Conservation (phyloP, 208 protist species). For the Vickermania spadyakhi region DNA sequence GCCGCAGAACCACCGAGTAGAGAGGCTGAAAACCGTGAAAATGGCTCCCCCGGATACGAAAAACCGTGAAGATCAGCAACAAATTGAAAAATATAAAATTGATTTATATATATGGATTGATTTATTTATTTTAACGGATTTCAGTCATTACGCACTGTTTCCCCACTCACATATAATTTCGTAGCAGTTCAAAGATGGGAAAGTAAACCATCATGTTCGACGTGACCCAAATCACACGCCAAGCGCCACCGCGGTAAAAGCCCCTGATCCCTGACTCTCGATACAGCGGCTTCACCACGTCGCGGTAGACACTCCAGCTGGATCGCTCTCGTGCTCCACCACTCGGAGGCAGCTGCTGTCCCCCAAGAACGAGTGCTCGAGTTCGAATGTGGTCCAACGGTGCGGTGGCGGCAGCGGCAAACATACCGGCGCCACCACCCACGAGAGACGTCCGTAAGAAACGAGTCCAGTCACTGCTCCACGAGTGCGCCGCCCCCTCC, state of each 20-base stretch:
- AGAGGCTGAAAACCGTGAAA: background rate
- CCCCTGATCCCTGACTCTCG: slow-evolving; percentile 29
- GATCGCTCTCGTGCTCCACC: slow-evolving; percentile 13
- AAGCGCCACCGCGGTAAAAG: slow-evolving; percentile 53
- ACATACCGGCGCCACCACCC: slow-evolving; percentile 63
- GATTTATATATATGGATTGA: background rate
- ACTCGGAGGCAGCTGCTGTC: background rate
- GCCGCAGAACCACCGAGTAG: background rate
- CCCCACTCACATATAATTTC: slow-evolving; percentile 12
- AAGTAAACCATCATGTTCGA: slow-evolving; percentile 78
- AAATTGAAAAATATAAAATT: background rate
- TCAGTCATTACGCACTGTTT: background rate
- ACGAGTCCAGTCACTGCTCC: slow-evolving; percentile 5
- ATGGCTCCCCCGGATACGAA: background rate
- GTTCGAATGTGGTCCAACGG: slow-evolving; percentile 77
- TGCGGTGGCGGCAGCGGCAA: slow-evolving; percentile 53
- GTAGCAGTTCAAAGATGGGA: slow-evolving; percentile 49
- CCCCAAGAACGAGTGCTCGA: slow-evolving; percentile 40
- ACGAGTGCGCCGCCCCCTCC: background rate
- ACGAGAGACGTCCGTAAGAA: slow-evolving; percentile 51
- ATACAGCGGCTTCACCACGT: slow-evolving; percentile 31
- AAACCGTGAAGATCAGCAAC: too few species aligned
- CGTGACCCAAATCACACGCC: slow-evolving; percentile 73
- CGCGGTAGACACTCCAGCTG: background rate
- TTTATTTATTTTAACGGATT: background rate